These are phyloP conservation scores for Wakefieldia striispora DNA, from an alignment of 768 basidiomycete species.

Conservation along the genomic window DNA sequence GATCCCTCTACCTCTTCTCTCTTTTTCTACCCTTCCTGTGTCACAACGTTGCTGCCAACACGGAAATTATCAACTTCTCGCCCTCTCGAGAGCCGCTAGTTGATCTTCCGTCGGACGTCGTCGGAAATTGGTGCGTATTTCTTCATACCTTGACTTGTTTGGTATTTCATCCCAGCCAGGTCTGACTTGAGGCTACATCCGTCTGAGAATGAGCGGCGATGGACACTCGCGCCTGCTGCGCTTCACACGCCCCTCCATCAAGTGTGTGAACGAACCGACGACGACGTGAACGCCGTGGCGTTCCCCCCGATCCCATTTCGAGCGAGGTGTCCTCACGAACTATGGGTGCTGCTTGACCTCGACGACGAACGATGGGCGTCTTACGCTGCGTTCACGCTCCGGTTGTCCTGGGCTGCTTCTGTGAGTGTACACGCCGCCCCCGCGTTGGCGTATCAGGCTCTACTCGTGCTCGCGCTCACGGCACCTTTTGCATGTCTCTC, in stretches of 20 bases:
- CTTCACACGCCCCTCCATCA: slow-evolving; percentile 35
- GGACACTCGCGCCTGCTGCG: slow-evolving; percentile 42
- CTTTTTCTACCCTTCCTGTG: slow-evolving; percentile 19
- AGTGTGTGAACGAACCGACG: slow-evolving; percentile 34
- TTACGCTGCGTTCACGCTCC: slow-evolving; percentile 47
- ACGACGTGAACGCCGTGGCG: too few relatives aligned
- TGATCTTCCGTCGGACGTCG: slow-evolving; percentile 15
- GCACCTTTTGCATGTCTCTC: too few relatives aligned
- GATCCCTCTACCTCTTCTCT: slow-evolving; percentile 12
- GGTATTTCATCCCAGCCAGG: slow-evolving; percentile 31
- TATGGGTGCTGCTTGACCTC: slow-evolving; percentile 49
- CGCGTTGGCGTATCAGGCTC: background rate
- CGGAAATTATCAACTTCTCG: slow-evolving; percentile 63
- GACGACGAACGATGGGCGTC: slow-evolving; percentile 39
- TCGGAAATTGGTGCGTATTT: slow-evolving; percentile 31
- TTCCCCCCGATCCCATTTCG: too few relatives aligned
- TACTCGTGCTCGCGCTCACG: background rate
- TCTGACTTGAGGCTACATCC: slow-evolving; percentile 32
- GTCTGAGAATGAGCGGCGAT: slow-evolving; percentile 32
- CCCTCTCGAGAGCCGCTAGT: slow-evolving; percentile 24
- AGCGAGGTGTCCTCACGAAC: slow-evolving; percentile 38
- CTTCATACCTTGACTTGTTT: too few relatives aligned
- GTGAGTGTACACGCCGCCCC: slow-evolving; percentile 33
- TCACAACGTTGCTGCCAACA: slow-evolving; percentile 46
- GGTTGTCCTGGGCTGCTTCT: slow-evolving; percentile 55